phyloP scores from a whole-genome alignment of 352 stramenopile species.

The Pythium aristosporum region DNA sequence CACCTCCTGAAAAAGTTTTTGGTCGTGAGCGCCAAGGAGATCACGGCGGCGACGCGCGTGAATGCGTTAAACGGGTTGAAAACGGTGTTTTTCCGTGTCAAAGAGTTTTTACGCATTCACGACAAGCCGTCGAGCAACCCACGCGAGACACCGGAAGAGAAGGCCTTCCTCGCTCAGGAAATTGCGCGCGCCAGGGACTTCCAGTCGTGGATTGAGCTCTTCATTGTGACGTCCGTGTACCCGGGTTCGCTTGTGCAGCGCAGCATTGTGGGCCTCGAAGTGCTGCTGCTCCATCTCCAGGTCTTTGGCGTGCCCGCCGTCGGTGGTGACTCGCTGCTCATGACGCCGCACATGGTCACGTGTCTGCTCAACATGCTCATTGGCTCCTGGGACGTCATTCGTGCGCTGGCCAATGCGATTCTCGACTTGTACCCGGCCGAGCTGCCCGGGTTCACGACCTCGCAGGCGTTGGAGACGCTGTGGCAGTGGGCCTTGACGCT shows the following conservation, averaged over 20 bases:
- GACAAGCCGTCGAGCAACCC: conserved; percentile 32
- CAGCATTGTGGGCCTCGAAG: conserved; percentile 67
- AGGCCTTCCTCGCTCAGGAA: conserved; percentile 30
- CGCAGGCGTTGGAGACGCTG: conserved; percentile 39
- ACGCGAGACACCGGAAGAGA: conserved; percentile 7
- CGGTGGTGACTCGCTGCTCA: conserved; percentile 31
- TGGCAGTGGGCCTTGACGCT: conserved; percentile 73
- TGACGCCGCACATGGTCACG: conserved; percentile 64
- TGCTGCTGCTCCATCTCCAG: conserved; percentile 69
- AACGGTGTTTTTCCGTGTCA: conserved; percentile 72
- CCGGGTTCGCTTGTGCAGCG: conserved; percentile 64
- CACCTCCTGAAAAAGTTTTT: conserved; percentile 64
- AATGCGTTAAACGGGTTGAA: conserved; percentile 77
- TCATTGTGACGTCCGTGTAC: conserved; percentile 65
- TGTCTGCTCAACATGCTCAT: conserved; percentile 77
- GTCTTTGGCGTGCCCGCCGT: conserved; percentile 52
- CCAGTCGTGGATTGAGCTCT: conserved; percentile 65
- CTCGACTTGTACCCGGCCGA: conserved; percentile 67
- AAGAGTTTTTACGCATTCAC: conserved; percentile 56
- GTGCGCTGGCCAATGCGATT: conserved; percentile 61
- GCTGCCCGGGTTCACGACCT: conserved; percentile 56
- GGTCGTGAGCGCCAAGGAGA: conserved; percentile 73
- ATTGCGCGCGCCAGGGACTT: conserved; percentile 45
- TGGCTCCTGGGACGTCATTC: conserved; percentile 78
- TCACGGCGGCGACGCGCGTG: conserved; percentile 60